Base-by-base conservation (phyloP, 2,329 filamentous ascomycete genomes). In the Paraconiothyrium sp. region DNA sequence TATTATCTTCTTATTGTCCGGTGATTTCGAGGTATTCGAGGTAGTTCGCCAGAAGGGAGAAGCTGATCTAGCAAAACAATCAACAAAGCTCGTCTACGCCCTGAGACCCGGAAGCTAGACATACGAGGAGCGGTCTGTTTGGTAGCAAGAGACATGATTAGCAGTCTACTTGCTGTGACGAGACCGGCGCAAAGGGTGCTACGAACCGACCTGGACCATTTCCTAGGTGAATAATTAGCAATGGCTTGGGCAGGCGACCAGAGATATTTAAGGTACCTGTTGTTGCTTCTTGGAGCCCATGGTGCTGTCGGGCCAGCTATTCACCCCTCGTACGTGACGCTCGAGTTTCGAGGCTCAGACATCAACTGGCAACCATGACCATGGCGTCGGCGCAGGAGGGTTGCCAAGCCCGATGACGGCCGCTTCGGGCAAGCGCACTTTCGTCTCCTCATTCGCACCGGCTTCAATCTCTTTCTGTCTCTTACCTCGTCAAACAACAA, bases 141-240 rank as follows among this genome's bases (percentile, higher is more conserved):
- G 61, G 60, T 8, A 62, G 64, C 57, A 61, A 63, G 65, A 63
- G 65, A 64, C 69, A 62, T 47, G 56, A 74, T 82, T 78, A 82
- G 80, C 78, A 65, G 66, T 66, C 66, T 63, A 54, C 55, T 65
- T 70, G 69, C 61, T 52, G 66, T 70, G 71, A 72, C 64, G 67
- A 65, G 2, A 62, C 66, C 67, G 43, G 56, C 62, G 56, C 62
- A 65, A 63, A 63, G 67, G 65, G 69, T 71, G 72, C 67, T 77
- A 91, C 89, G 86, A 90, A 98, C 95, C 94, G 85, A 99, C 94
- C 91, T 99, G 94, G 72, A 97, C 92, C 95, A 99, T 99, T 86
- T 99, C 95, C 93, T 98, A 84, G 7, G 54, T 35, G 13, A 22
- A 3, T 61, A 59, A 64, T 77, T 62, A 76, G 74, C 65, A 64